phyloP scores from a whole-genome alignment of 139 green algal species.

The Raphidocelis subcapitata region DNA sequence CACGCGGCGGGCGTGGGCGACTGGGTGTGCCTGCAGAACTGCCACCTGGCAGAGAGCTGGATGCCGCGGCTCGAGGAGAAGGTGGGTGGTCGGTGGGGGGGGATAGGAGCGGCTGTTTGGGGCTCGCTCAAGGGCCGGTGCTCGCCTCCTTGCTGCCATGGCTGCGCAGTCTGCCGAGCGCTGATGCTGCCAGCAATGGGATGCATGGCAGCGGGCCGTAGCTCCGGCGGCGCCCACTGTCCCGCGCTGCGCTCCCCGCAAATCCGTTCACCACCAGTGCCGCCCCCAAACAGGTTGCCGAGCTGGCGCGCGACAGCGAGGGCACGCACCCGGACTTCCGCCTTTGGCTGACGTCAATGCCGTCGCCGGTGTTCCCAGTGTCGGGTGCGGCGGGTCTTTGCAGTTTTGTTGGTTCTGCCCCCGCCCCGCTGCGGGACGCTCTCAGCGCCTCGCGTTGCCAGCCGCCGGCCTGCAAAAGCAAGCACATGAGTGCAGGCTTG shows the following conservation, averaged over 20 bases:
- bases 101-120: background rate
- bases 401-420: no score
- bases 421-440: no score
- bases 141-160: slow-evolving; percentile 64
- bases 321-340: slow-evolving; percentile 75
- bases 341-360: slow-evolving; percentile 86
- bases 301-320: slow-evolving; percentile 2
- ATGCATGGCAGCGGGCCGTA: no score
- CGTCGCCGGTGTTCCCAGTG: slow-evolving; percentile 68
- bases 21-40: slow-evolving; percentile 89
- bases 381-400: slow-evolving; percentile 52
- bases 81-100: slow-evolving; percentile 1
- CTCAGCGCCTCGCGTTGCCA: no score
- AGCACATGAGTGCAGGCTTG: background rate
- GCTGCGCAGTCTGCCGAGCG: slow-evolving; percentile 62
- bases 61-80: slow-evolving; percentile 64
- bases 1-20: slow-evolving; percentile 64
- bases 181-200: no score
- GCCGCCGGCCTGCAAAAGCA: no score
- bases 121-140: no score
- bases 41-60: slow-evolving; percentile 82
- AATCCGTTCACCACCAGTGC: no score
- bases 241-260: no score
- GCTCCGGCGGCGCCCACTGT: no score
- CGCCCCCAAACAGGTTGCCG: slow-evolving; percentile 30